Conservation (phyloP, 768 basidiomycete species). For the Pulveroboletus sp. region DNA sequence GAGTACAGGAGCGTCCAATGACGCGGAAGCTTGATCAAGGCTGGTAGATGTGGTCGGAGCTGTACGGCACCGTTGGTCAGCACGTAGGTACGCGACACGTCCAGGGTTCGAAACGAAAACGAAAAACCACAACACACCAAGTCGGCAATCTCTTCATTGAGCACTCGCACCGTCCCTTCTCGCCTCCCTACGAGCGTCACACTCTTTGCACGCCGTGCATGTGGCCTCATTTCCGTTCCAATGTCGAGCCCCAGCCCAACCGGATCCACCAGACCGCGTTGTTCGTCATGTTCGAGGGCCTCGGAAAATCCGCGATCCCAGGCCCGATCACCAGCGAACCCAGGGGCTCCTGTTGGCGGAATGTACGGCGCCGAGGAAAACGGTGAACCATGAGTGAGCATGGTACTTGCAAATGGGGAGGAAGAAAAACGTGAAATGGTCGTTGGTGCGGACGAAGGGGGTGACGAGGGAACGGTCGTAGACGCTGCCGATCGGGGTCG, state of each 20-base stretch:
- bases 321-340: constrained; percentile 58
- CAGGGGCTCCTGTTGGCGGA: constrained; percentile 67
- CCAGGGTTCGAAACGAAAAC: not conserved
- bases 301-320: constrained; percentile 68
- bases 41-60: constrained; percentile 70
- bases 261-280: constrained; percentile 34
- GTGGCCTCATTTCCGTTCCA: constrained; percentile 23
- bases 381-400: constrained; percentile 45
- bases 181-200: constrained; percentile 53
- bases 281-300: constrained; percentile 40
- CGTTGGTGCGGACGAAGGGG: constrained; percentile 11
- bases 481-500: constrained; percentile 12
- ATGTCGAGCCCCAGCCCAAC: constrained; percentile 41
- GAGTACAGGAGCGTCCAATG: constrained; percentile 83
- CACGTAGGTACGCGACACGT: not conserved
- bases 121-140: constrained; percentile 39
- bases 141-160: constrained; percentile 52
- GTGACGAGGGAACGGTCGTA: constrained; percentile 1
- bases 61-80: constrained; percentile 24
- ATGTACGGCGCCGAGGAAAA: constrained; percentile 44
- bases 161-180: constrained; percentile 48
- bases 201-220: constrained; percentile 26
- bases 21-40: constrained; percentile 63
- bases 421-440: constrained; percentile 9
- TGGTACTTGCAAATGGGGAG: constrained; percentile 8